phyloP scores from a whole-genome alignment of 441 rosid genomes.

The Aleurites moluccanus region DNA sequence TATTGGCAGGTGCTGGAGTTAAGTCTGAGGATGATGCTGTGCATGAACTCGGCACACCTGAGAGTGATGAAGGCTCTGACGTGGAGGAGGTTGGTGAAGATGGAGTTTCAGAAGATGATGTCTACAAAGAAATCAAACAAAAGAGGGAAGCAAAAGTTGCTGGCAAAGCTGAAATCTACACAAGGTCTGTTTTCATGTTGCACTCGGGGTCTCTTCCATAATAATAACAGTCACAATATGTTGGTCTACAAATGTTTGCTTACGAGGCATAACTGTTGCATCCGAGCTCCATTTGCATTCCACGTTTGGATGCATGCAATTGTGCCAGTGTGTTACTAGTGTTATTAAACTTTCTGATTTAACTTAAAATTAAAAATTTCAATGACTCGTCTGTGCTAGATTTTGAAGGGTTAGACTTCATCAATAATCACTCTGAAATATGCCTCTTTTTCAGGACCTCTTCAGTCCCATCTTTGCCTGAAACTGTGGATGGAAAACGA shows the following conservation, averaged over 20 bases:
- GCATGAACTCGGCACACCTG: conserved; percentile 31
- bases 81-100: conserved; percentile 43
- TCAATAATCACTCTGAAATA: too few relatives aligned
- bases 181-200: conserved; percentile 44
- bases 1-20: conserved; percentile 79
- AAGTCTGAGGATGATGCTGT: conserved; percentile 56
- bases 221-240: background rate
- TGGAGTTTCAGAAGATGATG: conserved; percentile 65
- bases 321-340: background rate
- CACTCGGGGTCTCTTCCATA: background rate
- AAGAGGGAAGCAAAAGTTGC: conserved; percentile 66
- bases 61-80: conserved; percentile 34
- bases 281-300: background rate
- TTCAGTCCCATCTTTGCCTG: conserved; percentile 47
- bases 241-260: background rate
- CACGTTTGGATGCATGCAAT: background rate
- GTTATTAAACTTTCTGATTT: background rate
- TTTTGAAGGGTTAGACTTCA: too few relatives aligned
- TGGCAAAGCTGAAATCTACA: conserved; percentile 64
- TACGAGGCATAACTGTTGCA: background rate
- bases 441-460: conserved; percentile 42
- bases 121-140: conserved; percentile 59
- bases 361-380: background rate
- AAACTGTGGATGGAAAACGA: conserved; percentile 71
- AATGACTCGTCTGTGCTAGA: background rate